These are phyloP conservation scores for Aegilops tauschii DNA, from an alignment of 176 grass and related monocot genomes.

Conservation along the genomic window DNA sequence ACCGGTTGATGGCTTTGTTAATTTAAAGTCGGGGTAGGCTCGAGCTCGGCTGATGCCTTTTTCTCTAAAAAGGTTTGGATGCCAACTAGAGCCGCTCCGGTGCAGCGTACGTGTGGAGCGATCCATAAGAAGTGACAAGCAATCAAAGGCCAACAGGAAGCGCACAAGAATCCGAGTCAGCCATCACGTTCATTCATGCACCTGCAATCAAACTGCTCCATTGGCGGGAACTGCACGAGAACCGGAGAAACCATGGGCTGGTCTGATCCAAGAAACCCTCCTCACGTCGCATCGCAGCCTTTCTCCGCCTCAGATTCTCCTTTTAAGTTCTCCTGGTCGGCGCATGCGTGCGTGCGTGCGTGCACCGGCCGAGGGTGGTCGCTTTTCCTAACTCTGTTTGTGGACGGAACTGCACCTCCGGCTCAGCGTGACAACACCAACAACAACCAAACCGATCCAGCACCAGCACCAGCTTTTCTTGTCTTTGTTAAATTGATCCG, in stretches of 20 bases:
- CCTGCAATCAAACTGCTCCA: conserved; percentile 20
- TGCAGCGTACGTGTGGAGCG: no score
- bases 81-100: no score
- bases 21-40: no score
- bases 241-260: neutral
- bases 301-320: conserved; percentile 22
- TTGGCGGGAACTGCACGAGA: neutral
- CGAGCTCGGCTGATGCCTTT: no score
- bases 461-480: neutral
- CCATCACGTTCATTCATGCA: neutral
- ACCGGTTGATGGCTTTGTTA: no score
- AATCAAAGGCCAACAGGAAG: neutral
- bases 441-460: neutral
- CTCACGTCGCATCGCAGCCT: neutral
- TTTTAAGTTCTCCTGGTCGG: conserved; percentile 13
- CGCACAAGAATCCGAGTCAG: conserved; percentile 25
- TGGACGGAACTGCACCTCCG: conserved; percentile 35
- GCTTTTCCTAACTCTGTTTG: neutral
- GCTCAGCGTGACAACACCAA: neutral
- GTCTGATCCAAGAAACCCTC: neutral
- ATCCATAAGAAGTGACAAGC: neutral
- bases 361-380: neutral
- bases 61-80: neutral
- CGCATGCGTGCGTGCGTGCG: neutral
- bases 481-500: neutral